A percentile compares a stretch with the other conserved stretches of the same genome.
Evolutionary conservation across 768 basidiomycete genomes (phyloP).

Genomic region (Tricholoma furcatifolium): DNA sequence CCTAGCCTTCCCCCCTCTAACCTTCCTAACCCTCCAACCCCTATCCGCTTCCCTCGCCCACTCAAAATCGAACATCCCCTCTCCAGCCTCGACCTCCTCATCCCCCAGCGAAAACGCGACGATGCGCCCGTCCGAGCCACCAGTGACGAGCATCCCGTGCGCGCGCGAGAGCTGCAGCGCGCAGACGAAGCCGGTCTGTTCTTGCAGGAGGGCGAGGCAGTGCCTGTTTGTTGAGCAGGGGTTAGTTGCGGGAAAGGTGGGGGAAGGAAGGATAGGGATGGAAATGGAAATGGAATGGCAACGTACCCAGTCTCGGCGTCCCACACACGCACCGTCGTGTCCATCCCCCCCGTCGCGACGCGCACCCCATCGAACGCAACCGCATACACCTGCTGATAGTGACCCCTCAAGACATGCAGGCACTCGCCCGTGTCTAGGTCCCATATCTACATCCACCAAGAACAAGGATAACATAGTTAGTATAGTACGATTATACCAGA

Average conservation of each 20-base stretch:
- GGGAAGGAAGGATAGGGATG: neutral
- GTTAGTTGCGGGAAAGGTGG: neutral
- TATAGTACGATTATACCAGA: no score
- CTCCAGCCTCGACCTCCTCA: slow-evolving; percentile 10
- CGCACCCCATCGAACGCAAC: slow-evolving; percentile 86
- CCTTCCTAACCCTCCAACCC: neutral
- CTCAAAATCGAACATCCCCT: neutral
- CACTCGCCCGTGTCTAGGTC: slow-evolving; percentile 88
- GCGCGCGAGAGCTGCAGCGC: slow-evolving; percentile 77
- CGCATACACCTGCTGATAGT: slow-evolving; percentile 86
- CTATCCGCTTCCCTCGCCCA: neutral
- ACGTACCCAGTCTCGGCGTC: slow-evolving; percentile 80
- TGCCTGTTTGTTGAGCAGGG: slow-evolving; percentile 41
- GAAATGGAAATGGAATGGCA: neutral
- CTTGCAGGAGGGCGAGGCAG: slow-evolving; percentile 83
- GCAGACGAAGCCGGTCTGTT: slow-evolving; percentile 91
- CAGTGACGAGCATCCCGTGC: slow-evolving; percentile 62
- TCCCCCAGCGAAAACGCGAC: slow-evolving; percentile 38
- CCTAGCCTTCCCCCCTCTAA: no score
- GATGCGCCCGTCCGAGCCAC: slow-evolving; percentile 82
- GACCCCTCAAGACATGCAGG: slow-evolving; percentile 76
- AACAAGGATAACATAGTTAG: no score
- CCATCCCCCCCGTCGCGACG: slow-evolving; percentile 85
- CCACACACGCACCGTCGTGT: slow-evolving; percentile 94
- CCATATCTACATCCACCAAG: slow-evolving; percentile 91